Evolutionary conservation across 192 early-diverging fungal species (phyloP).

Genomic region (Umbelopsis isabellina): DNA sequence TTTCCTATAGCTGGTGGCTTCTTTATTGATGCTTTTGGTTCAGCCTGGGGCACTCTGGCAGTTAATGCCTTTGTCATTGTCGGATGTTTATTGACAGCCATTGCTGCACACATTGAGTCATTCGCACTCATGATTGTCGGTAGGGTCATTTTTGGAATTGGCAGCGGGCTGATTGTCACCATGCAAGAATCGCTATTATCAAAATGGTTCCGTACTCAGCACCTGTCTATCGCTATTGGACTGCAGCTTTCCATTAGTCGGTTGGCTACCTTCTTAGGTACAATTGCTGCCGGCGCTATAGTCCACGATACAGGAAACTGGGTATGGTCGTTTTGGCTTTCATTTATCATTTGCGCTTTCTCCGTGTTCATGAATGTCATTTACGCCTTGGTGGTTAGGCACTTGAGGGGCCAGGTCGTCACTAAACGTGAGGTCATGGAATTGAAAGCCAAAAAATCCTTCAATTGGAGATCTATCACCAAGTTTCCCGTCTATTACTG

Average conservation of each 20-base stretch:
- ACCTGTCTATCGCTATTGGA: conserved; percentile 71
- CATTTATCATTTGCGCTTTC: conserved; percentile 63
- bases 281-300: conserved; percentile 68
- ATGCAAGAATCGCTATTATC: conserved; percentile 79
- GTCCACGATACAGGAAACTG: conserved; percentile 43
- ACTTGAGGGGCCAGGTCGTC: conserved; percentile 34
- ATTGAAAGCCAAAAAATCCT: conserved; percentile 54
- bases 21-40: conserved; percentile 67
- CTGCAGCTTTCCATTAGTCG: conserved; percentile 72
- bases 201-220: conserved; percentile 73
- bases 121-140: conserved; percentile 59
- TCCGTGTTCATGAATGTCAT: conserved; percentile 72
- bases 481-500: conserved; percentile 62
- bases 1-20: conserved; percentile 59
- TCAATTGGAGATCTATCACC: conserved; percentile 54
- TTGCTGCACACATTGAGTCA: conserved; percentile 49
- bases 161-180: conserved; percentile 71
- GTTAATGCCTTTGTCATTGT: conserved; percentile 60
- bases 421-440: conserved; percentile 28
- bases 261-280: conserved; percentile 70
- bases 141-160: conserved; percentile 64
- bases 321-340: conserved; percentile 50
- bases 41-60: conserved; percentile 54
- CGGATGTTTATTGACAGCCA: conserved; percentile 54
- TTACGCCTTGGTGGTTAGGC: conserved; percentile 60